phyloP scores from a whole-genome alignment of 2,329 filamentous ascomycete species.

The Hypoxylon sp. region DNA sequence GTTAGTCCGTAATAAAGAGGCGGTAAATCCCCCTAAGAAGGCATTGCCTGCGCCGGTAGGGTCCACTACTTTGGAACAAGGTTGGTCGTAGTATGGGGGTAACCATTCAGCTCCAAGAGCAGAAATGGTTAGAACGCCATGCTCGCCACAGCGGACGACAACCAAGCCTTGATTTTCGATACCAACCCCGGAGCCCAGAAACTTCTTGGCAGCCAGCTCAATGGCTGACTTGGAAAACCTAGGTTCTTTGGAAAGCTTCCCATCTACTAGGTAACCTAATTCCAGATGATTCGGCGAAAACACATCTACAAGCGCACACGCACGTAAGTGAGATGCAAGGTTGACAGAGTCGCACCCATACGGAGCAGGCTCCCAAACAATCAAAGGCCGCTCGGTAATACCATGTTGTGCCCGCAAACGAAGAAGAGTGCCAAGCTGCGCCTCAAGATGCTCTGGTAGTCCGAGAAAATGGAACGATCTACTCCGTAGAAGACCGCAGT shows the following conservation, averaged over 20 bases:
- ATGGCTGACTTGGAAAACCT: neutral
- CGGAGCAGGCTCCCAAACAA: slow-evolving; percentile 5
- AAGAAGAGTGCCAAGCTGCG: neutral
- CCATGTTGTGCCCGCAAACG: neutral
- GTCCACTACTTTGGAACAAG: neutral
- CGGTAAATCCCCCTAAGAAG: neutral
- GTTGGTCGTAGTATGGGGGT: neutral
- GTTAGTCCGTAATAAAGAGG: neutral
- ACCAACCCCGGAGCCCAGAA: neutral
- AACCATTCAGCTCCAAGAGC: neutral
- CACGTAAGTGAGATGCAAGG: neutral
- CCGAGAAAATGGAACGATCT: neutral
- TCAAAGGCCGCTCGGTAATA: neutral
- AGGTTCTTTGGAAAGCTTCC: neutral
- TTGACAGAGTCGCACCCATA: neutral
- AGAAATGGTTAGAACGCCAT: neutral
- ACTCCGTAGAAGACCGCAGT: neutral
- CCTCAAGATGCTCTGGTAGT: neutral
- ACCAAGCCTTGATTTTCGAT: neutral
- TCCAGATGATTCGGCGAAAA: neutral
- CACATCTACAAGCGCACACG: neutral
- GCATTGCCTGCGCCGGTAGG: neutral
- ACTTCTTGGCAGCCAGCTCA: neutral
- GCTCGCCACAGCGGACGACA: neutral
- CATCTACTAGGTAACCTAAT: neutral